Conservation (phyloP, 768 basidiomycete species). For the Daedaleopsis sinensis region DNA sequence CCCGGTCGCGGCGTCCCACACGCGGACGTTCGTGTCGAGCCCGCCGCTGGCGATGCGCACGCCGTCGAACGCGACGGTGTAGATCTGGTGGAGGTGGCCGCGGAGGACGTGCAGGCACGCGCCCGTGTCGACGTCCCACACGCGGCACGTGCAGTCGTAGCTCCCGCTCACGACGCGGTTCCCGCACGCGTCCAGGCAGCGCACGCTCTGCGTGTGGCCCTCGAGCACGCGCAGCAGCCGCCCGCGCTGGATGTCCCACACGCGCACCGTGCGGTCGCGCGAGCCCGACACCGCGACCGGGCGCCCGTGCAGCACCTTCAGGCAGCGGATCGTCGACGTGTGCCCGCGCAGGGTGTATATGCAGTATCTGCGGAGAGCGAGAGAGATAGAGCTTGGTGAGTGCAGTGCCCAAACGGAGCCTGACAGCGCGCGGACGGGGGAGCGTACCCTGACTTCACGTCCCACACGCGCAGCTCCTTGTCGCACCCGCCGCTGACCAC, state of each 20-base stretch:
- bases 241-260: slow-evolving; percentile 93
- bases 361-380: slow-evolving; percentile 51
- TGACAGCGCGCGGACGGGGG: neutral
- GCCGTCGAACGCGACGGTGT: slow-evolving; percentile 90
- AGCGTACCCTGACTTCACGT: slow-evolving; percentile 78
- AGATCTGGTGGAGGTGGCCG: slow-evolving; percentile 89
- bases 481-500: slow-evolving; percentile 95
- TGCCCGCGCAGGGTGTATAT: slow-evolving; percentile 84
- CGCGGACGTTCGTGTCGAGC: slow-evolving; percentile 90
- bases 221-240: slow-evolving; percentile 61
- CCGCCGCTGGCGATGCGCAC: slow-evolving; percentile 80
- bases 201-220: slow-evolving; percentile 82
- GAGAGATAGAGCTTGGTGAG: no score
- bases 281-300: slow-evolving; percentile 92
- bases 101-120: slow-evolving; percentile 79
- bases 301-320: slow-evolving; percentile 83
- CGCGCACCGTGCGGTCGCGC: slow-evolving; percentile 80
- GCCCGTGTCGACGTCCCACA: slow-evolving; percentile 92
- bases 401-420: neutral
- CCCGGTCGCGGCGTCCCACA: slow-evolving; percentile 91
- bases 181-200: slow-evolving; percentile 88
- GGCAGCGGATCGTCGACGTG: slow-evolving; percentile 87
- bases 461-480: slow-evolving; percentile 91
- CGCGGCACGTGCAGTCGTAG: slow-evolving; percentile 88
- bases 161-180: slow-evolving; percentile 87